These are phyloP conservation scores for Xylariaceae sp. DNA, from an alignment of 2,329 filamentous ascomycete genomes.

Conservation along the genomic window DNA sequence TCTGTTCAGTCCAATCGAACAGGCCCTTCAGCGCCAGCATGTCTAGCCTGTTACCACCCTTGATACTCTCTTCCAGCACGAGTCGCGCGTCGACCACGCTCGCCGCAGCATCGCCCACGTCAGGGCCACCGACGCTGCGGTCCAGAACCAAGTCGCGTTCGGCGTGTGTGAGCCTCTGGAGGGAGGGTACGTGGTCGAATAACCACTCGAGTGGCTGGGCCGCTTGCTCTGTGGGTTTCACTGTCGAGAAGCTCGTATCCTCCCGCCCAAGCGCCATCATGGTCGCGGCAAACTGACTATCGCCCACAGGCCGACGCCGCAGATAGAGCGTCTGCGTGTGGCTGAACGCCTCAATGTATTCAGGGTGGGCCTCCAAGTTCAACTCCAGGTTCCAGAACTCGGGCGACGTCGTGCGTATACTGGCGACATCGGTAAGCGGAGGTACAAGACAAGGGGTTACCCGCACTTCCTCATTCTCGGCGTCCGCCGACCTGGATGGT, in stretches of 20 bases:
- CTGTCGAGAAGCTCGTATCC: slow-evolving; percentile 33
- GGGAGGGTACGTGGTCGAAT: slow-evolving; percentile 55
- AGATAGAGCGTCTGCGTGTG: slow-evolving; percentile 70
- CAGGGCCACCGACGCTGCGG: slow-evolving; percentile 43
- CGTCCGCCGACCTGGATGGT: slow-evolving; percentile 13
- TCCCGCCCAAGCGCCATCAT: slow-evolving; percentile 62
- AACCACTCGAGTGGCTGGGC: slow-evolving; percentile 64
- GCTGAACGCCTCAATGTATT: slow-evolving; percentile 59
- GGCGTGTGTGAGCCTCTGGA: slow-evolving; percentile 51
- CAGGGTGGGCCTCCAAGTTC: slow-evolving; percentile 61
- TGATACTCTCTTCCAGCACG: slow-evolving; percentile 51
- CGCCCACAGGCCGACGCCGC: slow-evolving; percentile 61
- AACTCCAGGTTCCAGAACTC: slow-evolving; percentile 78
- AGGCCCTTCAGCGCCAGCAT: slow-evolving; percentile 47
- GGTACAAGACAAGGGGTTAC: slow-evolving; percentile 58
- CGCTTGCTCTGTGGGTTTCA: slow-evolving; percentile 28
- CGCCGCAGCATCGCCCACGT: slow-evolving; percentile 37
- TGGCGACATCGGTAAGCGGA: slow-evolving; percentile 57
- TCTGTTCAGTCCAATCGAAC: slow-evolving; percentile 52
- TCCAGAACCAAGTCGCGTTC: slow-evolving; percentile 61
- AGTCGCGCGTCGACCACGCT: slow-evolving; percentile 64
- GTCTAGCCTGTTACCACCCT: slow-evolving; percentile 24
- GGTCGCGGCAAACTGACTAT: slow-evolving; percentile 66
- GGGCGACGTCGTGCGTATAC: slow-evolving; percentile 53
- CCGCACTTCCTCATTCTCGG: slow-evolving; percentile 35